Base-by-base conservation (phyloP, 1,284 basidiomycete species). In the Phlebopus sp. region DNA sequence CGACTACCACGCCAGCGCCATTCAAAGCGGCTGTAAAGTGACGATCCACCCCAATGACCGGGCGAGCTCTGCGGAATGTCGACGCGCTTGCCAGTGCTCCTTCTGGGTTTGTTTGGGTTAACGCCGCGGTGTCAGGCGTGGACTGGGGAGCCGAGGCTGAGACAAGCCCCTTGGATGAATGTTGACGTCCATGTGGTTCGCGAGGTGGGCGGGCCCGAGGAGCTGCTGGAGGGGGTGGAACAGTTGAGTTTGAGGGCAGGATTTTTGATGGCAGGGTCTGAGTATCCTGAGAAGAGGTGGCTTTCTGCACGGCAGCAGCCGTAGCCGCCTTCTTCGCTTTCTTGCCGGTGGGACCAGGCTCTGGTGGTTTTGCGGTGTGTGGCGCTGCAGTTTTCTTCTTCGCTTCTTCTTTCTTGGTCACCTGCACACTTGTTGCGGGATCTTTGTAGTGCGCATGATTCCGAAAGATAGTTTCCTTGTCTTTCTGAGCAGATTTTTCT, bases 391-490 rank as follows among this genome's bases (percentile, higher is more conserved):
- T 64, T 48, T 76, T 76, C 70, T 79, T 80, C 69, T 79, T 81
- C 39, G 61, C 62, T 1, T 79, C 78, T n/a, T 78, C 75, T 55
- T 76, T 78, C 58, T 76, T 76, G 15, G 63, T 55, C 5, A 53
- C 49, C 5, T 59, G 35, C 19, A 55, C 54, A 9, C 59, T 51
- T 48, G 57, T 59, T 10, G 54, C 55, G 42, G 63, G 60, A 25
- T 82, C 81, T 56, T 81, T 80, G 67, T 85, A 85, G 62, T 85
- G 84, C 0, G 82, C 76, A 25, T 86, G 82, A 46, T 78, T 84
- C 30, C 83, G 80, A 23, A 82, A 70, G 53, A 84, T 84, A 15
- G 80, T 71, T 52, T 85, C 84, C 58, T 81, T 86, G 59, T 88
- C 86, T 53, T 79, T 82, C 57, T 81, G 76, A 0, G 84, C 84